These are phyloP conservation scores for Stenogyne calaminthoides DNA, from an alignment of 305 asterid species.

Conservation along the genomic window DNA sequence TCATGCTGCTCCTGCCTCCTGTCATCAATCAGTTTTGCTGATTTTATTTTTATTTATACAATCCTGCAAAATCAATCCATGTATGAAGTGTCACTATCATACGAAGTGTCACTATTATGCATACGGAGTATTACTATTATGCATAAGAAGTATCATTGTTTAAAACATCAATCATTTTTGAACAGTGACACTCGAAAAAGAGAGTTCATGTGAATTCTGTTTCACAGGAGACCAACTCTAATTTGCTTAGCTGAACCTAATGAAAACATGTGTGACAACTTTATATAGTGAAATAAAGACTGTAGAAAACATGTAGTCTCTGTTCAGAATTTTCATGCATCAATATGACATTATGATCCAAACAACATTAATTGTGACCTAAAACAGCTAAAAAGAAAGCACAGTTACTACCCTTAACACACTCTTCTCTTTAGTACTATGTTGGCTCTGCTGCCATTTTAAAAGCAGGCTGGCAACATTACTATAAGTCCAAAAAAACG, in stretches of 20 bases:
- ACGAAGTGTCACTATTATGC: too few species aligned
- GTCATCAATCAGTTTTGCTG: conserved; percentile 33
- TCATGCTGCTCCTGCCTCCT: conserved; percentile 36
- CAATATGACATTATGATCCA: neutral
- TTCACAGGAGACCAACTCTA: too few species aligned
- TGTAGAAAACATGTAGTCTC: too few species aligned
- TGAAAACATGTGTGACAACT: too few species aligned
- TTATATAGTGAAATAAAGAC: too few species aligned
- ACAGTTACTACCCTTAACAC: conserved; percentile 5
- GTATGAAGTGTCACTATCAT: too few species aligned
- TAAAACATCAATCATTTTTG: too few species aligned
- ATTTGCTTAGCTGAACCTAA: too few species aligned
- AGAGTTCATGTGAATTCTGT: too few species aligned
- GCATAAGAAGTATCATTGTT: too few species aligned
- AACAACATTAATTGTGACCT: neutral
- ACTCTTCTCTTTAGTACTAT: neutral
- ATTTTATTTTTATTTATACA: conserved; percentile 2
- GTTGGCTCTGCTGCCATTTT: conserved; percentile 14
- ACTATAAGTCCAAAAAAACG: neutral
- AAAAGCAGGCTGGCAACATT: conserved; percentile 21
- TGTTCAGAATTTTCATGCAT: neutral
- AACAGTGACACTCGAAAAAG: too few species aligned
- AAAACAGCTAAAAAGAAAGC: neutral
- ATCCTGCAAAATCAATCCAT: neutral
- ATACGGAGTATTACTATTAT: too few species aligned